These are phyloP conservation scores for Chrysanthemum seticuspe DNA, from an alignment of 129 eudicot genomes.

Conservation along the genomic window DNA sequence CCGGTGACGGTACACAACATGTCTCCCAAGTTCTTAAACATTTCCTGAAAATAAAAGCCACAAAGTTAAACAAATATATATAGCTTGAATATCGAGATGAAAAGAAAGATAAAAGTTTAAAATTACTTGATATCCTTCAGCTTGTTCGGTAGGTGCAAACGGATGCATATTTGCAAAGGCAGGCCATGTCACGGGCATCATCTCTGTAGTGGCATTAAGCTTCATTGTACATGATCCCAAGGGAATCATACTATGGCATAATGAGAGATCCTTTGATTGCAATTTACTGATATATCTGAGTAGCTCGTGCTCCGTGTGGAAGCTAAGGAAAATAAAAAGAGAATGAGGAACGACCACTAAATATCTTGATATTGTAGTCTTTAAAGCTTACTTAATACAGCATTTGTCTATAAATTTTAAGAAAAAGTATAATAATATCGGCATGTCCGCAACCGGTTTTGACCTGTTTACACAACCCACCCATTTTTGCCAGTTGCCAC, in stretches of 20 bases:
- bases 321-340: slow-evolving; percentile 36
- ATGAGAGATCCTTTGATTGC: slow-evolving; percentile 87
- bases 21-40: slow-evolving; percentile 83
- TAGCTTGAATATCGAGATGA: not conserved
- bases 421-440: no score
- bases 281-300: slow-evolving; percentile 78
- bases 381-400: no score
- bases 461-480: no score
- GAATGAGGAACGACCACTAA: not conserved
- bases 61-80: not conserved
- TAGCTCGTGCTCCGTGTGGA: slow-evolving; percentile 96
- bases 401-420: no score
- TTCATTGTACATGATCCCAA: slow-evolving; percentile 98
- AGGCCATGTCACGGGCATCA: slow-evolving; percentile 98
- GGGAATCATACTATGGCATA: slow-evolving; percentile 99
- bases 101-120: slow-evolving; percentile 33
- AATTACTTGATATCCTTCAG: slow-evolving; percentile 76
- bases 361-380: not conserved
- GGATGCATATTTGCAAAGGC: slow-evolving; percentile 82
- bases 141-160: slow-evolving; percentile 84
- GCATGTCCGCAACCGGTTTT: no score
- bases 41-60: slow-evolving; percentile 53
- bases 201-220: slow-evolving; percentile 92
- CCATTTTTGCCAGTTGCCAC: not conserved
- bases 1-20: slow-evolving; percentile 83